Conservation (phyloP, 1,139 yeast species). For the Spathaspora sp. region DNA sequence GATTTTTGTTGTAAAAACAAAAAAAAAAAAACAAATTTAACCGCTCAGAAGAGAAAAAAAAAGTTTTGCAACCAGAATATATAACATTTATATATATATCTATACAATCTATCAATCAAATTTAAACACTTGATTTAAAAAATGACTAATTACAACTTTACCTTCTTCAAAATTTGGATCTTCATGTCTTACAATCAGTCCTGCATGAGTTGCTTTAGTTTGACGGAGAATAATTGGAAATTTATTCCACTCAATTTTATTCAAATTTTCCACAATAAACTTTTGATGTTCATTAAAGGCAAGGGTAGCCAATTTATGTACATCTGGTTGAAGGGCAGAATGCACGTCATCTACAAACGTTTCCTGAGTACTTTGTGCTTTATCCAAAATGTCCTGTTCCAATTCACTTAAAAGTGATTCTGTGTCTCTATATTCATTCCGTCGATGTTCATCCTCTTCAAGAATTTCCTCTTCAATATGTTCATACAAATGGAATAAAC, state of each 20-base stretch:
- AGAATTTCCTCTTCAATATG: conserved; percentile 5
- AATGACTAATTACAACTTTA: conserved; percentile 62
- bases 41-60: background rate
- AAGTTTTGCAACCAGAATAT: conserved; percentile 39
- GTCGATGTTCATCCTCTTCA: conserved; percentile 5
- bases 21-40: background rate
- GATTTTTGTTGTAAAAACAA: background rate
- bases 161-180: conserved; percentile 65
- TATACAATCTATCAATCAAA: conserved; percentile 8
- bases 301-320: conserved; percentile 36
- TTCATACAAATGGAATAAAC: conserved; percentile 32
- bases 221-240: conserved; percentile 67
- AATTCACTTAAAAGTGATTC: conserved; percentile 13
- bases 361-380: conserved; percentile 55
- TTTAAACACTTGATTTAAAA: conserved; percentile 43
- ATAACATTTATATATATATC: conserved; percentile 4
- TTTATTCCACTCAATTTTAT: conserved; percentile 63
- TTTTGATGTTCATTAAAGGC: conserved; percentile 45
- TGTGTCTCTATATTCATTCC: conserved; percentile 8
- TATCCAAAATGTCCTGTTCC: conserved; percentile 19
- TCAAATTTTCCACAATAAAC: conserved; percentile 55
- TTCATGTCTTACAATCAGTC: conserved; percentile 66
- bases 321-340: conserved; percentile 43
- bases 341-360: conserved; percentile 59
- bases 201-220: conserved; percentile 75